Conservation (phyloP, 257 asterid species). For the Euphrasia confusa region DNA sequence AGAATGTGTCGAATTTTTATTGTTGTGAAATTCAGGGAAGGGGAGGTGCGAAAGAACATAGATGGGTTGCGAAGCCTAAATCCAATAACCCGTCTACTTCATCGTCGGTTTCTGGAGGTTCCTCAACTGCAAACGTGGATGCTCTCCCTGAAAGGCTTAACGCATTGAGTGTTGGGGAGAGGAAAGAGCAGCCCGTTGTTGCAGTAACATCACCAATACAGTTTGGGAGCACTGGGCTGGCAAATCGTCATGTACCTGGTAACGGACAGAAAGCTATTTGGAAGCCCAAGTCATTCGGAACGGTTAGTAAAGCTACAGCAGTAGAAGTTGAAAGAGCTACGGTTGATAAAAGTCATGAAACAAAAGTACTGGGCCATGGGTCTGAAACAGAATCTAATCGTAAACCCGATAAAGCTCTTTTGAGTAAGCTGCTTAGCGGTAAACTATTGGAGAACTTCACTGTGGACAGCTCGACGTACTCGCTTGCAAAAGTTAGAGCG, state of each 20-base stretch:
- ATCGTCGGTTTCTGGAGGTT: conserved; percentile 30
- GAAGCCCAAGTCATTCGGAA: conserved; percentile 72
- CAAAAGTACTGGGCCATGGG: conserved; percentile 22
- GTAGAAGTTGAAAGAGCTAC: conserved; percentile 35
- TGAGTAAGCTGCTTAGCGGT: conserved; percentile 50
- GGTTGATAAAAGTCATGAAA: conserved; percentile 28
- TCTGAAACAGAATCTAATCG: conserved; percentile 36
- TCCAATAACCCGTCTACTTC: conserved; percentile 26
- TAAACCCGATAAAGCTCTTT: conserved; percentile 32
- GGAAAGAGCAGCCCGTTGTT: conserved; percentile 35
- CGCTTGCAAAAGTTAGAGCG: conserved; percentile 77
- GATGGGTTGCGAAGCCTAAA: conserved; percentile 52
- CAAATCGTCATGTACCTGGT: conserved; percentile 30
- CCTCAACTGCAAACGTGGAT: conserved; percentile 38
- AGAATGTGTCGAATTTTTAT: conserved; percentile 2
- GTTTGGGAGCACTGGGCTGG: conserved; percentile 38
- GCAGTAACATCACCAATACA: conserved; percentile 34
- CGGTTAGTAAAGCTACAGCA: conserved; percentile 36
- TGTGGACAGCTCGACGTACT: conserved; percentile 67
- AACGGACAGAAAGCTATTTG: conserved; percentile 44
- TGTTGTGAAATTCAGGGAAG: conserved; percentile 40
- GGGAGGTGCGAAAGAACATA: conserved; percentile 39
- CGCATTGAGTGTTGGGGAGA: conserved; percentile 45
- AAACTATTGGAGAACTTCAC: conserved; percentile 57
- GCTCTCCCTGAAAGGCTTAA: conserved; percentile 37